Base-by-base conservation (phyloP, 2,329 filamentous ascomycete species). In the Rugonectria rugulosa region DNA sequence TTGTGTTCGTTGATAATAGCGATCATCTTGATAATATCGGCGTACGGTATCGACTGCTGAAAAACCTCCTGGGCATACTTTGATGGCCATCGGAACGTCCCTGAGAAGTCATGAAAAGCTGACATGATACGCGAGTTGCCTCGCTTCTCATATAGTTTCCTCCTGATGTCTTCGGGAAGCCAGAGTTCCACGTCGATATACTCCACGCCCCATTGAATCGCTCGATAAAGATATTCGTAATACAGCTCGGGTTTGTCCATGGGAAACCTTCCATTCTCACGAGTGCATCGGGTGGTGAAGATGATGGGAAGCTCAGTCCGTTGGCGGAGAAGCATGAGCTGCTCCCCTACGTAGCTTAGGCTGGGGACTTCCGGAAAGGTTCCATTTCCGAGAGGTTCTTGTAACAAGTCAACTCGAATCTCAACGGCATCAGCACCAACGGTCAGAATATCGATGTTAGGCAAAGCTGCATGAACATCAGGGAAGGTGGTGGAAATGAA, bases 21-120 rank as follows among this genome's bases (percentile, higher is more conserved):
- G 67, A 95, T 95, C 90, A 96, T 95, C 77, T 95, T 96, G 68
- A 96, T 88, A 53, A 96, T 91, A 71, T 96, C 91, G 41, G 89
- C 89, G 63, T 92, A 92, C 55, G 85, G 84, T 41, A 84, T 84
- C 8, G 89, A 91, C 62, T 88, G 83, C 56, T 85, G 78, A 64
- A 93, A 96, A 4, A 94, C 81, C 10, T 83, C 78, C 66, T 90
- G 85, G 1, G 91, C 91, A 62, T 89, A 83, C 6, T 83, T 75
- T 0, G 90, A 91, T 1, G 89, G 88, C 91, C 91, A 96, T 67
- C 88, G 90, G 80, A 94, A 94, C 1, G 80, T 88, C 2, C 91
- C 90, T 0, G 90, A 92, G 68, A 94, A 94, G 75, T 95, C 91
- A 71, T 96, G 92, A 68, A 94, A 95, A 11, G 92, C 91, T n/a